These are phyloP conservation scores for Cercophora sp. DNA, from an alignment of 495 filamentous ascomycete species.

Conservation along the genomic window DNA sequence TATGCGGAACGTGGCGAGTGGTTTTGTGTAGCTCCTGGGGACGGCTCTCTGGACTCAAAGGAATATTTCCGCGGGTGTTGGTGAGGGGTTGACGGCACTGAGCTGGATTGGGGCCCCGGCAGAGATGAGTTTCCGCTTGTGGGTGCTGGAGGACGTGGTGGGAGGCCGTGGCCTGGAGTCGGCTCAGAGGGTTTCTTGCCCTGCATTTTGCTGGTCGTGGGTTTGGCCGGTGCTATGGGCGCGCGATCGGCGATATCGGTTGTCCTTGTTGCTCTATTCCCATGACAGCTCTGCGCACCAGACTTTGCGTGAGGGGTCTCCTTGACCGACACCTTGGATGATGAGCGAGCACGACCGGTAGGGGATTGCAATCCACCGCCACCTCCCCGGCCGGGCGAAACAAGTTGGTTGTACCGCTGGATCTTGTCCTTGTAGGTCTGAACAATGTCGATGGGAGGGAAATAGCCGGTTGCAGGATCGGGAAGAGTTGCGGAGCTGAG, in stretches of 20 bases:
- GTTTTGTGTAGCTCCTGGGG: slow-evolving; percentile 67
- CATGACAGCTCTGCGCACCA: slow-evolving; percentile 52
- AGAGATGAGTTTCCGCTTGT: slow-evolving; percentile 23
- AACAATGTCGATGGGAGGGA: slow-evolving; percentile 40
- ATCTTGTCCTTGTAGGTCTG: slow-evolving; percentile 52
- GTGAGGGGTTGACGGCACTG: slow-evolving; percentile 90
- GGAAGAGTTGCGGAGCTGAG: slow-evolving; percentile 20
- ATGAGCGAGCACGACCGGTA: slow-evolving; percentile 46
- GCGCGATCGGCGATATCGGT: slow-evolving; percentile 51
- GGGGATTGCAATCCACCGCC: slow-evolving; percentile 44
- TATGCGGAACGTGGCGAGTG: slow-evolving; percentile 87
- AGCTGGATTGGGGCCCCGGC: slow-evolving; percentile 69
- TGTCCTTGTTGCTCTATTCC: slow-evolving; percentile 49
- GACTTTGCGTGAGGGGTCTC: slow-evolving; percentile 37
- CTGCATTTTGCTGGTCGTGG: slow-evolving; percentile 45
- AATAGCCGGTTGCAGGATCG: slow-evolving; percentile 26
- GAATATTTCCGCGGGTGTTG: slow-evolving; percentile 82
- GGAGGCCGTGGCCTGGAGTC: slow-evolving; percentile 25
- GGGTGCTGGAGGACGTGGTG: slow-evolving; percentile 33
- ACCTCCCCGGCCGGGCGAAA: slow-evolving; percentile 46
- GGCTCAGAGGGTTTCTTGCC: slow-evolving; percentile 37
- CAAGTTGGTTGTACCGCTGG: slow-evolving; percentile 52
- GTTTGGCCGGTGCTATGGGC: slow-evolving; percentile 51
- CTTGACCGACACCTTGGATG: slow-evolving; percentile 50
- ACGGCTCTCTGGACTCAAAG: slow-evolving; percentile 80